Evolutionary conservation across 768 basidiomycete genomes (phyloP), one percentile per base, ranked within the genome.

Genomic region (Sutorius australiensis): DNA sequence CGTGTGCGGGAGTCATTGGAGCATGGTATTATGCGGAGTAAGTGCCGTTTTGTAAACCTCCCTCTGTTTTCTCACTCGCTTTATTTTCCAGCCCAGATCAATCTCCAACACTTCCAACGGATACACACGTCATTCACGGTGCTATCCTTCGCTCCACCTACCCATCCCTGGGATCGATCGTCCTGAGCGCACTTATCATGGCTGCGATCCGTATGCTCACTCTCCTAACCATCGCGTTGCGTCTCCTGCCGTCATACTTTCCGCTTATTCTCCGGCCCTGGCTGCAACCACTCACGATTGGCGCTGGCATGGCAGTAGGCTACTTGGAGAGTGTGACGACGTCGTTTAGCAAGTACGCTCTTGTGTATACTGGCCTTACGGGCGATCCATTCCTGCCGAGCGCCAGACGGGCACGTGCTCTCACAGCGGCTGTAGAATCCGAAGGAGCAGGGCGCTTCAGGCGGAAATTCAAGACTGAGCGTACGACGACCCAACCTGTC

Each of bases 1-100:
- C 84, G 3, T 82, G 84, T 51, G 86, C 92, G 0, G 87, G 86
- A 30, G 89, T 94, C 5, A 81, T 98, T 32, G 94, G 92, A 2
- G 84, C 87, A 41, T 98, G 94, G 94, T 97, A 95, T 66, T 95
- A 92, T 70, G 67, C 80, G 28, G 75, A 82, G 80, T 85, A 60
- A 63, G 82, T 49, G 11, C 27, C 9, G 6, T 44, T 5, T 44
- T 27, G 11, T 34, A 24, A n/a, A 44, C 13, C 27, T 38, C 51
- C 14, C 1, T 21, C n/a, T 6, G 47, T 44, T 21, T 36, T 11
- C 56, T 56, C 42, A 56, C 42, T 46, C 27, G 50, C 52, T n/a
- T n/a, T 17, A 7, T 46, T 58, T 19, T 43, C 28, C 40, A 72
- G 70, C 32, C 59, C 56, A 17, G 47, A 55, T 24, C 52, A 63